Conservation (phyloP, 108 stramenopile species). For the Cyclotella atomus region DNA sequence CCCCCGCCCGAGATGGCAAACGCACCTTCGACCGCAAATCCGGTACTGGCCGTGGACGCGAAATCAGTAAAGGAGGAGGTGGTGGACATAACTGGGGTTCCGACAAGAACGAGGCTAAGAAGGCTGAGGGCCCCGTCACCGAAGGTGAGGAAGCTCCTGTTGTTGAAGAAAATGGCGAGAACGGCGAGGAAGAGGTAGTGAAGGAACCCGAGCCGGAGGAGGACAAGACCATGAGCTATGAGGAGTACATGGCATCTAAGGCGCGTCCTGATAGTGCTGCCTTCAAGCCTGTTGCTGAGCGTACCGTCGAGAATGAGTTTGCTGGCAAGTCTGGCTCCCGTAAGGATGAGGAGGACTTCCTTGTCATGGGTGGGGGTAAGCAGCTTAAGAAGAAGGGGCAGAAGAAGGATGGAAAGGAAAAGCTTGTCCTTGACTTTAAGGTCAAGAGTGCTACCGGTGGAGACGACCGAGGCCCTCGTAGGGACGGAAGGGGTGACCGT, state of each 20-base stretch:
- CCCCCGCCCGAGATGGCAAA: conserved; percentile 82
- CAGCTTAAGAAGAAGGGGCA: conserved; percentile 58
- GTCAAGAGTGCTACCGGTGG: conserved; percentile 50
- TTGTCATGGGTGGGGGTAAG: conserved; percentile 85
- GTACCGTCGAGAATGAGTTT: conserved; percentile 79
- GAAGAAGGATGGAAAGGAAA: conserved; percentile 63
- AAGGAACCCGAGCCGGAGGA: conserved; percentile 71
- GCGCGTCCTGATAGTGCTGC: conserved; percentile 44
- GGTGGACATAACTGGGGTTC: conserved; percentile 94
- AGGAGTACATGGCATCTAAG: conserved; percentile 86
- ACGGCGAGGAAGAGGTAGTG: conserved; percentile 28
- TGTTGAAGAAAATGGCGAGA: conserved; percentile 40
- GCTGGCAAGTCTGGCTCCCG: conserved; percentile 39
- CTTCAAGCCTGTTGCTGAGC: conserved; percentile 61
- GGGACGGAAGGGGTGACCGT: conserved; percentile 56
- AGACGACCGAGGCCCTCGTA: conserved; percentile 44
- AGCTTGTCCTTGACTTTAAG: conserved; percentile 78
- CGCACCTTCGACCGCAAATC: conserved; percentile 87
- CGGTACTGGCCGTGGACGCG: conserved; percentile 91
- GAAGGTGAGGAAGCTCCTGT: conserved; percentile 44
- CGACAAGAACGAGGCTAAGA: conserved; percentile 82
- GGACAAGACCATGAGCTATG: conserved; percentile 85
- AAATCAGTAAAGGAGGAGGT: conserved; percentile 90
- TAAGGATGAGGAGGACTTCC: conserved; percentile 75
- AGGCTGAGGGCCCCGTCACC: conserved; percentile 65